Conservation (phyloP, 2,329 filamentous ascomycete genomes). For the Blastomyces emzantsi region DNA sequence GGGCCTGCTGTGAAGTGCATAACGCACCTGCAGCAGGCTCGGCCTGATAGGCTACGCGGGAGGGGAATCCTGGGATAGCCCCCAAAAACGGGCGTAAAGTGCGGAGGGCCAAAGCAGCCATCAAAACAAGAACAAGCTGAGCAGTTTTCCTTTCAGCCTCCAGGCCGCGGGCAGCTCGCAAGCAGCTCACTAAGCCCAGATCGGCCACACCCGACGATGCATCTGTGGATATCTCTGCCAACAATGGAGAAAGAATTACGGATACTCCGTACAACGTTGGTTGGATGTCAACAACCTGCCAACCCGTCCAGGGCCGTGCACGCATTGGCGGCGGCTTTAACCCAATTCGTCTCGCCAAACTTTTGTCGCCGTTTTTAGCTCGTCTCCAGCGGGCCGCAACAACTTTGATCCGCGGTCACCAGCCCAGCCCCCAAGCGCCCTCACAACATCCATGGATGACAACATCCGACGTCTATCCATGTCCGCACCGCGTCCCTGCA, state of each 20-base stretch:
- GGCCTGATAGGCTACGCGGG: background rate
- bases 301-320: too few species aligned
- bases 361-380: too few species aligned
- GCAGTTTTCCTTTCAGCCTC: too few species aligned
- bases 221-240: background rate
- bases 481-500: background rate
- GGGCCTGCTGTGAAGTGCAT: too few species aligned
- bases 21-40: background rate
- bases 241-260: too few species aligned
- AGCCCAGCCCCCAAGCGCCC: background rate
- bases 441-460: too few species aligned
- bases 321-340: too few species aligned
- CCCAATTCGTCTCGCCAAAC: too few species aligned
- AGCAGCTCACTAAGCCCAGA: background rate
- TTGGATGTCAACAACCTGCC: background rate
- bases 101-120: too few species aligned
- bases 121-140: too few species aligned
- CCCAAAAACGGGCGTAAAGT: background rate
- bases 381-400: background rate
- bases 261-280: too few species aligned
- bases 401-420: background rate
- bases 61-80: background rate
- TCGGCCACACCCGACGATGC: background rate
- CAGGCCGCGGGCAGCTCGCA: background rate
- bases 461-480: background rate